Base-by-base conservation (phyloP, 352 stramenopile genomes). In the Phytophthora ramorum region DNA sequence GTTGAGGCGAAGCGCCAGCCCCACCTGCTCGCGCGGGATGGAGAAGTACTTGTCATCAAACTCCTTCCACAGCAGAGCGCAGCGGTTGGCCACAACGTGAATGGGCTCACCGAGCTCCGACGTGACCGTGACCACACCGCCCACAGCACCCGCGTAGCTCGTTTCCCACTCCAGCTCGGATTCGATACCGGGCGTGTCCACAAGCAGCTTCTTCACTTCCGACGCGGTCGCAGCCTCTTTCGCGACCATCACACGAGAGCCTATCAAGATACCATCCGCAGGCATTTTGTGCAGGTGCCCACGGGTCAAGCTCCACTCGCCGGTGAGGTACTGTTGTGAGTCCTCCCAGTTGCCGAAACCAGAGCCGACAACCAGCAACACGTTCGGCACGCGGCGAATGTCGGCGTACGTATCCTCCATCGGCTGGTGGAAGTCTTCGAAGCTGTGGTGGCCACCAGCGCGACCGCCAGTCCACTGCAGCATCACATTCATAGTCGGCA, bases 1-100 rank as follows among this genome's bases (percentile, higher is more conserved):
- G 73, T 93, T 85, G 4, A 86, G 48, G 9, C 83, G 72, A 19
- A 97, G 76, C 1, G 85, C 83, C 4, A 83, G 56, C 48, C 81
- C 83, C 34, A 93, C 66, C 51, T 96, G 81, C 7, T 92, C 88
- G 38, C 81, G 81, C 14, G 85, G 75, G 44, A 90, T 83, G 5
- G 73, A 83, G 44, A 96, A 97, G 69, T 95, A 96, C 69, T 92
- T 93, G 12, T 89, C 73, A 60, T 96, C 90, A 32, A 95, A 92
- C 52, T 95, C 83, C 50, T 85, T 83, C 90, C 90, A 96, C 28
- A 92, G 69, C 46, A 91, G 16, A 48, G 66, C 77, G 52, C 90
- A 83, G 28, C 89, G 89, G 66, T 91, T 96, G 5, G 80, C 81
- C 32, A 97, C 76, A 37, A 93, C 90, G 75, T 96, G 90, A 38